A percentile compares a stretch with the other conserved stretches of the same genome.
Evolutionary conservation across 2,329 filamentous ascomycete species (phyloP).

Genomic region (Hypoxylon sp.): DNA sequence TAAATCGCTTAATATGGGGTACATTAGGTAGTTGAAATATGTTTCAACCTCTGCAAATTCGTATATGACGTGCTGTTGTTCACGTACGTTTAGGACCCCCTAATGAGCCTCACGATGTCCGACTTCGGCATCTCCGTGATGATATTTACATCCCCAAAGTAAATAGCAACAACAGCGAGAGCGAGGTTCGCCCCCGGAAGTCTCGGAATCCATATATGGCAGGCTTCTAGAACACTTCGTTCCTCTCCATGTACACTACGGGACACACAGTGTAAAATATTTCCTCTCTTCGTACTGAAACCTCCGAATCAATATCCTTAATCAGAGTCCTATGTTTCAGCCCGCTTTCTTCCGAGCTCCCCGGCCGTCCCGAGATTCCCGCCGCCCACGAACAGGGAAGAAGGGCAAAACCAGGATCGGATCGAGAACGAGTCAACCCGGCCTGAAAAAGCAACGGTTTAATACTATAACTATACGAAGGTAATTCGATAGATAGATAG

Average conservation of each 20-base stretch:
- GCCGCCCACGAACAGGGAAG: background rate
- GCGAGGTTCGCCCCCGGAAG: background rate
- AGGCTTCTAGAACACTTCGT: background rate
- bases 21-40: too few species aligned
- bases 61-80: too few species aligned
- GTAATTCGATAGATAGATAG: too few species aligned
- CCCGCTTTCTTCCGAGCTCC: conserved; percentile 9
- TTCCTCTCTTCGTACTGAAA: background rate
- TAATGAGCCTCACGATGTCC: background rate
- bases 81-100: background rate
- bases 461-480: background rate
- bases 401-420: background rate
- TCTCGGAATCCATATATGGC: background rate
- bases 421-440: conserved; percentile 14
- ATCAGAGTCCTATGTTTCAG: conserved; percentile 5
- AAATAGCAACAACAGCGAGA: background rate
- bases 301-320: background rate
- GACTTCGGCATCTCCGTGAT: background rate
- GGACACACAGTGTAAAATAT: background rate
- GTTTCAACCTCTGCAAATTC: background rate
- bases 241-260: conserved; percentile 1
- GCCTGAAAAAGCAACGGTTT: conserved; percentile 7
- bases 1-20: background rate
- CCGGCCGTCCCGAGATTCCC: conserved; percentile 1
- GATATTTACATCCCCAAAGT: background rate